Base-by-base conservation (phyloP, 2,329 filamentous ascomycete species). In the Pyrenophora seminiperda region DNA sequence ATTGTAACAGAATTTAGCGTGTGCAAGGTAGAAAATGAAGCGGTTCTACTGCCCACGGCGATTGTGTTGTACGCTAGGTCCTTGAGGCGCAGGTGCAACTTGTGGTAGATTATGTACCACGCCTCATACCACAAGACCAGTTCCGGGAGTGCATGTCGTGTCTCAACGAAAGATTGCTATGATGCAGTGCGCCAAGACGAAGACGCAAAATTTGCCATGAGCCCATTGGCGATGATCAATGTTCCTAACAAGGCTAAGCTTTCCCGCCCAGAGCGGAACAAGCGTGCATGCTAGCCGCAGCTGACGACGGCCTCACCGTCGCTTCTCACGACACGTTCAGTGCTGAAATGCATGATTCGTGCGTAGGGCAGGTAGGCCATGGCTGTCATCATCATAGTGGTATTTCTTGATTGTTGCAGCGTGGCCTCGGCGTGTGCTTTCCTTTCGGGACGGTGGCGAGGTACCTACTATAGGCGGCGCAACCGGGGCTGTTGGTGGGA, bases 341-440 rank as follows among this genome's bases (percentile, higher is more conserved):
- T 39, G 38, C 30, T 57, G 54, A n/a, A n/a, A n/a, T n/a, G n/a
- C n/a, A n/a, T n/a, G n/a, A 57, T 55, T 54, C 41, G 51, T 41
- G 7, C 5, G 22, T 10, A 27, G 36, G 31, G n/a, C 22, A 19
- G n/a, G 33, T 24, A 34, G 27, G 50, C 41, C 50, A 54, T 47
- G 7, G 20, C 24, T 27, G n/a, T n/a, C n/a, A n/a, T n/a, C 10
- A 7, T 27, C 24, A 9, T 11, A 10, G 24, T 27, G 7, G 24
- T 11, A 10, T 27, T 27, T 27, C 9, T 27, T 27, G 24, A 11
- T 27, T 27, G 24, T 27, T 27, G 24, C 24, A 10, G 9, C 13
- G 7, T 11, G 7, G 24, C 4, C 10, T 27, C 3, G 24, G 24
- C 20, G 40, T 27, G 10, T 27, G 7, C 10, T 27, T 6, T 27